Base-by-base conservation (phyloP, 2,329 filamentous ascomycete genomes). In the Sporothrix brunneoviolacea region DNA sequence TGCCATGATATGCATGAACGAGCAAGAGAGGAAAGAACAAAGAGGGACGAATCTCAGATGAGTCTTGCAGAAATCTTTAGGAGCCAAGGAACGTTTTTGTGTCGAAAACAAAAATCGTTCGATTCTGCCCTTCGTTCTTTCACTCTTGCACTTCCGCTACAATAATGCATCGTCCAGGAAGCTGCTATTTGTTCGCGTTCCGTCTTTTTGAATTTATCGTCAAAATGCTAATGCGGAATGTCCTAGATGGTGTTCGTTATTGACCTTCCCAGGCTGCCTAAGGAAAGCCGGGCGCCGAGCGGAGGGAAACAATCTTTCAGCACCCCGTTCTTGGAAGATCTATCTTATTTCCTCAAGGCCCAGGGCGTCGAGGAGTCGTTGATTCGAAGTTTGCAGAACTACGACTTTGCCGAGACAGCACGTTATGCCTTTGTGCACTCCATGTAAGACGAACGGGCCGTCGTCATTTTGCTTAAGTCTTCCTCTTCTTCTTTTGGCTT, bases 201-300 rank as follows among this genome's bases (percentile, higher is more conserved):
- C 24, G 24, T 28, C 24, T 28, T 28, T 28, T 28, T 10, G 10
- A 6, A 10, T 5, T 28, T 28, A 5, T 28, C 24, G 24, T 24
- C n/a, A n/a, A n/a, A n/a, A n/a, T n/a, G n/a, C n/a, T n/a, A n/a
- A n/a, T n/a, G n/a, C n/a, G n/a, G n/a, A n/a, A n/a, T n/a, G n/a
- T n/a, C 24, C 35, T 18, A 86, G 83, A 84, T 83, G 59, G 81
- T 91, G 8, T 97, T 95, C 63, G 63, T 97, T n/a, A 91, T 98
- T 57, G 93, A 98, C 63, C 77, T 97, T 8, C 91, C 93, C 6
- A 75, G 78, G 36, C 65, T 80, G 21, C 59, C 68, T n/a, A 30
- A 15, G 4, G 60, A 62, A 58, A 61, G n/a, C 58, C 57, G 45
- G 21, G 9, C 33, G 2, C 3, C 22, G 50, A 57, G 38, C 19